Percentiles rank a stretch among this genome's conserved stretches.
phyloP scores from a whole-genome alignment of 2,329 filamentous ascomycete species.

The Colletotrichum sp. region DNA sequence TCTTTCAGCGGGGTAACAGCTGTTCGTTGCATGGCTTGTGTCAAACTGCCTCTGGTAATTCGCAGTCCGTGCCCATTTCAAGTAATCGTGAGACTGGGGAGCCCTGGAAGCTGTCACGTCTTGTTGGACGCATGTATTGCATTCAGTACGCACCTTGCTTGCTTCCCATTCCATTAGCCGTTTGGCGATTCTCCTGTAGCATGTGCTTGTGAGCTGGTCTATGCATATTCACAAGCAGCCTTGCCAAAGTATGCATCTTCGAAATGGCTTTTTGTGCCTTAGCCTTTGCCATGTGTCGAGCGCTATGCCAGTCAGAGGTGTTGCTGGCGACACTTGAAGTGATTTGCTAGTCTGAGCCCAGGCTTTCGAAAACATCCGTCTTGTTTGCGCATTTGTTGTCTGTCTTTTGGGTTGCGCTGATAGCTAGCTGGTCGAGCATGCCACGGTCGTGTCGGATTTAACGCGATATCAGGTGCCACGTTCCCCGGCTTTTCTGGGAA shows the following conservation, averaged over 20 bases:
- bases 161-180: not conserved
- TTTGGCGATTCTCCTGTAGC: not conserved
- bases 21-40: not conserved
- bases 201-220: not conserved
- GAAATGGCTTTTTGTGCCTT: not conserved
- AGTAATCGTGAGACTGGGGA: not conserved
- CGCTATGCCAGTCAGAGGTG: not conserved
- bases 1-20: constrained; percentile 6
- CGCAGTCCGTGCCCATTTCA: not conserved
- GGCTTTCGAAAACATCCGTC: not conserved
- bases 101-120: not conserved
- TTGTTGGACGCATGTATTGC: not conserved
- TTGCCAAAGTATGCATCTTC: not conserved
- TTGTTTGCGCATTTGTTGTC: not conserved
- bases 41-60: not conserved
- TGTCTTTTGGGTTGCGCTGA: not conserved
- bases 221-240: not conserved
- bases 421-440: not conserved
- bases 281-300: not conserved
- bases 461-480: not conserved
- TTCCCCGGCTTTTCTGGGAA: not conserved
- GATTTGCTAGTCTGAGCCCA: not conserved
- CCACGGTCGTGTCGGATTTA: not conserved
- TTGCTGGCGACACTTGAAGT: not conserved
- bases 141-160: not conserved